Conservation (phyloP, 169 alveolate genomes). For the Neospora caninum region DNA sequence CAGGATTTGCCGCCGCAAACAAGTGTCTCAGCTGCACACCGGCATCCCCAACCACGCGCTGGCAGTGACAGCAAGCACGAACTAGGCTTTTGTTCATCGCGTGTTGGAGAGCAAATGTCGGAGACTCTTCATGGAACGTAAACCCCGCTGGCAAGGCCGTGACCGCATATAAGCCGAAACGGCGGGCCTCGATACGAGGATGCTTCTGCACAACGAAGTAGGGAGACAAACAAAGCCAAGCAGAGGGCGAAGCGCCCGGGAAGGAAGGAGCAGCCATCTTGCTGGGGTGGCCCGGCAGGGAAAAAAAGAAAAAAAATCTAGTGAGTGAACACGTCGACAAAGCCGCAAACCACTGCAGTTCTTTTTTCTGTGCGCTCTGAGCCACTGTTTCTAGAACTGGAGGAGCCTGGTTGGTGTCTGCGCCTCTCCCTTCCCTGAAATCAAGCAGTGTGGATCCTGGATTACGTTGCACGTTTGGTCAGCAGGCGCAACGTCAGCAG, state of each 20-base stretch:
- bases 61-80: slow-evolving; percentile 6
- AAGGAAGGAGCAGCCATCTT: too few relatives aligned
- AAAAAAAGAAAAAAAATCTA: too few relatives aligned
- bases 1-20: slow-evolving; percentile 8
- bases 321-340: too few relatives aligned
- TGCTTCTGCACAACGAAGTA: not conserved
- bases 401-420: too few relatives aligned
- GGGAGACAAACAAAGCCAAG: not conserved
- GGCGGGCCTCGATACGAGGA: not conserved
- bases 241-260: not conserved
- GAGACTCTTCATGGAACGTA: not conserved
- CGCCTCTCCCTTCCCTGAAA: too few relatives aligned
- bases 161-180: not conserved
- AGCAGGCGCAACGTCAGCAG: too few relatives aligned
- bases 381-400: too few relatives aligned
- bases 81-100: slow-evolving; percentile 21
- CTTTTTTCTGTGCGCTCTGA: too few relatives aligned
- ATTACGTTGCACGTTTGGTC: too few relatives aligned
- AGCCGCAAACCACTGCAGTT: too few relatives aligned
- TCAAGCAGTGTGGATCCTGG: too few relatives aligned
- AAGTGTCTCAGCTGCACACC: not conserved
- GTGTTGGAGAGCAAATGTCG: not conserved
- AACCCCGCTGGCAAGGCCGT: not conserved
- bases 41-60: not conserved
- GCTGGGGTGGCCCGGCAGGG: too few relatives aligned